Evolutionary conservation across 768 basidiomycete genomes (phyloP).

Genomic region (Tulasnella sp.): DNA sequence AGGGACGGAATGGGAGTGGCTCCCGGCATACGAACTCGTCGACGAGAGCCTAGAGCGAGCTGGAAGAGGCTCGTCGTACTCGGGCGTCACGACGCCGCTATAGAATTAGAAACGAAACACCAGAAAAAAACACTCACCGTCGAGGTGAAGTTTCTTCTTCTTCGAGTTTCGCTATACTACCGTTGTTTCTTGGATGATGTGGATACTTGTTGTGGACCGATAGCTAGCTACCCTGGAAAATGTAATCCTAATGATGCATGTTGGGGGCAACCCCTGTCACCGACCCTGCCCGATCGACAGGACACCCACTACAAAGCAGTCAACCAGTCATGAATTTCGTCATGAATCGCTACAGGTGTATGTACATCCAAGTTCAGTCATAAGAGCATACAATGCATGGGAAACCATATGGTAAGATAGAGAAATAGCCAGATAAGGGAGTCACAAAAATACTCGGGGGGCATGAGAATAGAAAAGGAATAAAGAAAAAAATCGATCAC

Average conservation of each 20-base stretch:
- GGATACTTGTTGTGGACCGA: no score
- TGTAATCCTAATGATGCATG: no score
- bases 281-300: no score
- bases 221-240: no score
- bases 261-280: no score
- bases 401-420: background rate
- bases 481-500: background rate
- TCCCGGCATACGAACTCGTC: conserved; percentile 74
- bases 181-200: background rate
- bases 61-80: conserved; percentile 32
- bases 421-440: no score
- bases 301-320: no score
- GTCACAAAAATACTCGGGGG: no score
- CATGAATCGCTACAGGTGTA: background rate
- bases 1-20: conserved; percentile 43
- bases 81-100: conserved; percentile 4
- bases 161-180: background rate
- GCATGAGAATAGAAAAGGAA: background rate
- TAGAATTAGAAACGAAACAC: background rate
- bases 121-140: background rate
- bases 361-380: background rate
- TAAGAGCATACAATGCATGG: background rate
- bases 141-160: background rate
- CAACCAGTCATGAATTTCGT: background rate
- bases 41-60: conserved; percentile 69